Evolutionary conservation across 2,329 filamentous ascomycete species (phyloP).

Genomic region (Sporothrix brunneoviolacea): DNA sequence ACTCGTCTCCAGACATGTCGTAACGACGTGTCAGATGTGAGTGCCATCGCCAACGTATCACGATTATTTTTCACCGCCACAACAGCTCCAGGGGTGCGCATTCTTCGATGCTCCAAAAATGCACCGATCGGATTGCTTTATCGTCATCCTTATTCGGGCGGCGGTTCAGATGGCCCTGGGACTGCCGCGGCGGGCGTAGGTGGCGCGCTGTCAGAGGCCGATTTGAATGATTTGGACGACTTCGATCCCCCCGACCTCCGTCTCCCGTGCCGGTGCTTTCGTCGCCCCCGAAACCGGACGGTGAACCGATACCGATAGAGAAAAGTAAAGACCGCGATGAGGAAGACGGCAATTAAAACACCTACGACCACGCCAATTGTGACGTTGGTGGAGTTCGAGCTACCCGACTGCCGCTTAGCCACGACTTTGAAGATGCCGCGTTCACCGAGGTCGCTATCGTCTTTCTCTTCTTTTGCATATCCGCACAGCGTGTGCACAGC

Average conservation of each 20-base stretch:
- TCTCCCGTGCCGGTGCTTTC: not conserved
- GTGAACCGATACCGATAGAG: constrained; percentile 14
- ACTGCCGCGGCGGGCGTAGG: constrained; percentile 5
- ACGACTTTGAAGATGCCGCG: not conserved
- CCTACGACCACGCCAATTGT: constrained; percentile 17
- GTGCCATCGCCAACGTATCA: no score
- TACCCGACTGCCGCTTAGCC: not conserved
- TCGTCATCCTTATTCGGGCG: not conserved
- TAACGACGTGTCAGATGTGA: no score
- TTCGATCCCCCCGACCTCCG: constrained; percentile 7
- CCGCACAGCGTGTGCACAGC: not conserved
- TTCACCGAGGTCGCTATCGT: not conserved
- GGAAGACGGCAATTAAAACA: constrained; percentile 10
- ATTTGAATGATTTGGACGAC: constrained; percentile 11
- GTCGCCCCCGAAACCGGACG: constrained; percentile 3
- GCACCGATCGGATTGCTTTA: not conserved
- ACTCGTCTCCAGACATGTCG: no score
- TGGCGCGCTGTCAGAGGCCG: constrained; percentile 8
- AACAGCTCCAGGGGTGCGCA: no score
- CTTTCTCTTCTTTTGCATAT: no score
- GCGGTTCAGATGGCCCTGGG: not conserved
- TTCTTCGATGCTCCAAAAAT: no score
- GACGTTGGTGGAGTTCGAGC: constrained; percentile 13
- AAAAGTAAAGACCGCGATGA: constrained; percentile 6
- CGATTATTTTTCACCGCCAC: no score